Conservation (phyloP, 139 green algal species). For the Chlorella sorokiniana region DNA sequence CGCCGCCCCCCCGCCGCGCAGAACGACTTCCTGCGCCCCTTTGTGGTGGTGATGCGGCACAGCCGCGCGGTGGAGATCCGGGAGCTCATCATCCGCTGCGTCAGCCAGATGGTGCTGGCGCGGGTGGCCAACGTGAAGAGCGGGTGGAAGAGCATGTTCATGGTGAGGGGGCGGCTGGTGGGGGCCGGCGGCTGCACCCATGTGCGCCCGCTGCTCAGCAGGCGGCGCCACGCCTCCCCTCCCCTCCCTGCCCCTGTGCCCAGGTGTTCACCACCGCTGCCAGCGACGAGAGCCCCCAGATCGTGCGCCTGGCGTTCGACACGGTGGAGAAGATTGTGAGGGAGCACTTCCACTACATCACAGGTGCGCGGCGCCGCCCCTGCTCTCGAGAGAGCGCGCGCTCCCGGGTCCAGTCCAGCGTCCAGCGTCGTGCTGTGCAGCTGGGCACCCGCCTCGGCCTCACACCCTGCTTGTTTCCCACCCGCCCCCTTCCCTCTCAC, state of each 20-base stretch:
- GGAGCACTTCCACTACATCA: conserved; percentile 97
- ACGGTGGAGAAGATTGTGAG: conserved; percentile 98
- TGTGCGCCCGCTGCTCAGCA: background rate
- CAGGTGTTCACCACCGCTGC: conserved; percentile 92
- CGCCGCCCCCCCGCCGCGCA: conserved; percentile 50
- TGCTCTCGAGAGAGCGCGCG: too few relatives aligned
- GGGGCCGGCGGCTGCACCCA: background rate
- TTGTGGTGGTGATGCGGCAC: conserved; percentile 96
- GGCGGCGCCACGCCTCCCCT: background rate
- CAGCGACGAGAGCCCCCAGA: conserved; percentile 72
- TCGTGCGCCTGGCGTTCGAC: conserved; percentile 90
- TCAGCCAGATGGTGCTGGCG: conserved; percentile 91
- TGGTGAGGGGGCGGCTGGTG: conserved; percentile 87
- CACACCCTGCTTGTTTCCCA: background rate
- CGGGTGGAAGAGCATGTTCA: conserved; percentile 99
- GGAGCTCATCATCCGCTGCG: conserved; percentile 95
- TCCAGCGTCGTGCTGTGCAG: too few relatives aligned
- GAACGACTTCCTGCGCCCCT: conserved; percentile 98
- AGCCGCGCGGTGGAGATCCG: conserved; percentile 87
- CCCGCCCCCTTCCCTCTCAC: background rate
- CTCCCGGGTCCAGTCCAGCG: too few relatives aligned
- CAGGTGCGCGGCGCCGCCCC: conserved; percentile 29
- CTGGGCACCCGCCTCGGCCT: too few relatives aligned
- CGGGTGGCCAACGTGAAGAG: conserved; percentile 95
- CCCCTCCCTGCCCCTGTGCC: background rate